These are phyloP conservation scores for Fusarium compactum DNA, from an alignment of 2,329 filamentous ascomycete genomes.

Conservation along the genomic window DNA sequence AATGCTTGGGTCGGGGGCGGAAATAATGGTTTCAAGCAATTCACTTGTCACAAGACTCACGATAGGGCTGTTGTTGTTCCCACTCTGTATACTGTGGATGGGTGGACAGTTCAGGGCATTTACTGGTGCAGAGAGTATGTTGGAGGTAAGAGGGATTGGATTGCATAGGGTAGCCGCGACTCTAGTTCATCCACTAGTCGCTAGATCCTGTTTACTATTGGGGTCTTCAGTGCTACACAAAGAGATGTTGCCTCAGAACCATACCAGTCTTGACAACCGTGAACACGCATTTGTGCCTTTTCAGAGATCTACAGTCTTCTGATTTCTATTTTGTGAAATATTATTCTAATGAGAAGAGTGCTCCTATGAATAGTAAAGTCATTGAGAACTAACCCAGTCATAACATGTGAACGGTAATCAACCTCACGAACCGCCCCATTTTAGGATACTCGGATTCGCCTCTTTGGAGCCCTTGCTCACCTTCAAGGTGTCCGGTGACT, in stretches of 20 bases:
- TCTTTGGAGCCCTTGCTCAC: background rate
- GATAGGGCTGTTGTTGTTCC: background rate
- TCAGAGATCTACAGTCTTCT: too few species aligned
- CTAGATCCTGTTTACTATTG: fast-evolving
- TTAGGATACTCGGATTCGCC: fast-evolving
- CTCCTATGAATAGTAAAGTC: too few species aligned
- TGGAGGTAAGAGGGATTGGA: background rate
- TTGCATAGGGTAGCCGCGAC: background rate
- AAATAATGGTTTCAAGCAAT: background rate
- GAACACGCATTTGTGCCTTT: too few species aligned
- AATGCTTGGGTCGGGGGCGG: background rate
- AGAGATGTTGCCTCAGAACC: too few species aligned
- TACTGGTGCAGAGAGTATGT: background rate
- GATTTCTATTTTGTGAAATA: too few species aligned
- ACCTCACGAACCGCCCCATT: too few species aligned
- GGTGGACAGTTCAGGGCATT: background rate
- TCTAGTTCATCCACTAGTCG: fast-evolving
- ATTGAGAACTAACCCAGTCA: too few species aligned
- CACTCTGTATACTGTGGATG: background rate
- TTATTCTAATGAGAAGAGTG: too few species aligned
- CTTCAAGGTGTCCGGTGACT: background rate
- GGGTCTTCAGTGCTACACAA: too few species aligned
- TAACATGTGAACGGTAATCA: too few species aligned
- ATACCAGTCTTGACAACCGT: too few species aligned
- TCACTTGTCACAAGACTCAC: background rate